A percentile compares a stretch with the other conserved stretches of the same genome.
Conservation (phyloP, 805 yeast genomes). For the Candida namnaoensis region DNA sequence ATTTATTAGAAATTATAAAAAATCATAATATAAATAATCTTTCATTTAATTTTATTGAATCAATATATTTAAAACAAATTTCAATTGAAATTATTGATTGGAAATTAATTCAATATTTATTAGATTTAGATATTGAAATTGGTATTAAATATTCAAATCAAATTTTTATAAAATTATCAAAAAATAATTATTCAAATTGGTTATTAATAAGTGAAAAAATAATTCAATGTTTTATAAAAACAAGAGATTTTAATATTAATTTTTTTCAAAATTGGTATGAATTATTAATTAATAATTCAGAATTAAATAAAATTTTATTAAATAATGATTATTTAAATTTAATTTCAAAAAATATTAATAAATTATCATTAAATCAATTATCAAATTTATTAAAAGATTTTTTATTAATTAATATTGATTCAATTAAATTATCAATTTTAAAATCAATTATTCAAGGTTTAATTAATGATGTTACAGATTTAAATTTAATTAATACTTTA, state of each 20-base stretch:
- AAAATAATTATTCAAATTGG: neutral
- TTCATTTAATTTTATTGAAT: conserved; percentile 40
- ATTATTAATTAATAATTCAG: conserved; percentile 3
- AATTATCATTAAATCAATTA: conserved; percentile 41
- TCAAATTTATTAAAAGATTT: conserved; percentile 13
- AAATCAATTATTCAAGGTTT: conserved; percentile 33
- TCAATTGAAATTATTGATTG: conserved; percentile 36
- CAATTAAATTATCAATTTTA: conserved; percentile 14
- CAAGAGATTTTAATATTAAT: conserved; percentile 41
- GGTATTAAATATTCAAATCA: conserved; percentile 35
- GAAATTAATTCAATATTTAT: conserved; percentile 35
- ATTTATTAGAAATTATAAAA: conserved; percentile 37
- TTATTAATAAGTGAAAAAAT: conserved; percentile 21
- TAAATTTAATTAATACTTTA: conserved; percentile 14
- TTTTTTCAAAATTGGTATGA: conserved; percentile 41
- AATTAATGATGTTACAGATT: conserved; percentile 19
- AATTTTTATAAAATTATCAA: conserved; percentile 18
- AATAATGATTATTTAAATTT: conserved; percentile 21
- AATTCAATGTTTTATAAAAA: conserved; percentile 39
- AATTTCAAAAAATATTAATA: conserved; percentile 31
- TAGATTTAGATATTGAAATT: conserved; percentile 49
- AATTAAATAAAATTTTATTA: conserved; percentile 5
- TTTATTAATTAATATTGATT: conserved; percentile 7
- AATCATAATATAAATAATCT: conserved; percentile 38
- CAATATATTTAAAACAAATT: conserved; percentile 35